Evolutionary conservation across 441 rosid species (phyloP), one percentile per base, ranked within the genome.

Genomic region (Erodium trifolium): DNA sequence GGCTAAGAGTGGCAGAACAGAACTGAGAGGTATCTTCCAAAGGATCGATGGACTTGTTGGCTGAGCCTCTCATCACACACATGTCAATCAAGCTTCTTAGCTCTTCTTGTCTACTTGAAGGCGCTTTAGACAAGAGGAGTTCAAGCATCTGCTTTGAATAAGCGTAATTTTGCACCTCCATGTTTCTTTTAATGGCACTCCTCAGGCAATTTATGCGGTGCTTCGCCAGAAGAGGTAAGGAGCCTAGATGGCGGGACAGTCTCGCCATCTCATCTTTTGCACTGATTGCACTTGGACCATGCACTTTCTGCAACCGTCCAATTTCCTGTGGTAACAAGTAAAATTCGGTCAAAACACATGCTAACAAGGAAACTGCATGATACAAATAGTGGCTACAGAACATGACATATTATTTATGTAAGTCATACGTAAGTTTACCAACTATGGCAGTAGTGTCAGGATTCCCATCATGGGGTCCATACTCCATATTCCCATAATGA

Each of bases 241-340:
- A 95, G 67, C 90, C 93, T 67, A 95, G 82, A 81, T 92, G 99
- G 64, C 98, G 88, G 9, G 98, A 86, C 39, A 92, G 84, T 77
- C 99, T 87, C 2, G 93, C 99, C 96, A 95, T 92, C 89, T 95
- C 99, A 67, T 88, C 98, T 78, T 92, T 95, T 68, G 99, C 99
- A 39, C 99, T 90, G 35, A 95, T 75, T 16, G 98, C 96, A 69
- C 87, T 92, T 3, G 98, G 89, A 13, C 98, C 97, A 69, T 86
- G 99, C 41, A 92, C 97, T 78, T 72, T 90, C 76, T 86, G 99
- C 78, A 92, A 82, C 76, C 99, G 79, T 60, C 81, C 67, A 72
- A 95, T 95, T 95, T 95, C 99, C 98, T 95, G 87, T 69, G 65
- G 34, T 8, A 47, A 23, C 27, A 23, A 70, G 45, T 65, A 8